Percentiles rank a stretch among this genome's conserved stretches.
phyloP scores from a whole-genome alignment of 2,329 filamentous ascomycete species.

The Xylaria digitata region DNA sequence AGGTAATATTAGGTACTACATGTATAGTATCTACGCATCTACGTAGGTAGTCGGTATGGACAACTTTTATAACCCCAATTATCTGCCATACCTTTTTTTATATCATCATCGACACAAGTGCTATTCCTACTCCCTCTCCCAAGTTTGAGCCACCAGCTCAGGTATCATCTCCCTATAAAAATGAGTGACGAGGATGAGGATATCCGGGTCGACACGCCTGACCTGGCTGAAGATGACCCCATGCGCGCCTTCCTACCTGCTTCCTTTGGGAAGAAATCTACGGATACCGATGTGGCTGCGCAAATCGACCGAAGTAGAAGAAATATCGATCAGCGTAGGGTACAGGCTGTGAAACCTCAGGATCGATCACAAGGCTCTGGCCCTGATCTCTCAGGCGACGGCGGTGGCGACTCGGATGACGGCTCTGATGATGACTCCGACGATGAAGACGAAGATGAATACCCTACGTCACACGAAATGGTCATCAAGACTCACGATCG shows the following conservation, averaged over 20 bases:
- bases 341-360: slow-evolving; percentile 48
- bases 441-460: slow-evolving; percentile 87
- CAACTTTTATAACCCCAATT: background rate
- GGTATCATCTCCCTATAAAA: slow-evolving; percentile 29
- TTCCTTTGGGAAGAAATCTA: slow-evolving; percentile 85
- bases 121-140: background rate
- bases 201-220: slow-evolving; percentile 65
- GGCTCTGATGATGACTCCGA: slow-evolving; percentile 67
- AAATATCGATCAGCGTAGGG: slow-evolving; percentile 55
- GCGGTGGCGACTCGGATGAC: slow-evolving; percentile 61
- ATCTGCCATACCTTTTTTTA: background rate
- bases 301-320: slow-evolving; percentile 86
- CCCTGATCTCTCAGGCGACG: slow-evolving; percentile 52
- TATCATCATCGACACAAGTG: background rate
- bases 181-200: slow-evolving; percentile 71
- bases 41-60: too few relatives aligned
- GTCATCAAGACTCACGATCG: slow-evolving; percentile 92
- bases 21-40: background rate
- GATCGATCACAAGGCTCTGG: slow-evolving; percentile 43
- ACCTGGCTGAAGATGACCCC: slow-evolving; percentile 71
- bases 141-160: slow-evolving; percentile 1
- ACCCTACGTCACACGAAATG: slow-evolving; percentile 91
- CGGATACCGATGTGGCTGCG: slow-evolving; percentile 77
- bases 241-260: slow-evolving; percentile 82
- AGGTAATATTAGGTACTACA: too few relatives aligned